Percentiles rank a stretch among this genome's conserved stretches.
Evolutionary conservation across 305 asterid genomes (phyloP).

Genomic region (Fraxinus latifolia): DNA sequence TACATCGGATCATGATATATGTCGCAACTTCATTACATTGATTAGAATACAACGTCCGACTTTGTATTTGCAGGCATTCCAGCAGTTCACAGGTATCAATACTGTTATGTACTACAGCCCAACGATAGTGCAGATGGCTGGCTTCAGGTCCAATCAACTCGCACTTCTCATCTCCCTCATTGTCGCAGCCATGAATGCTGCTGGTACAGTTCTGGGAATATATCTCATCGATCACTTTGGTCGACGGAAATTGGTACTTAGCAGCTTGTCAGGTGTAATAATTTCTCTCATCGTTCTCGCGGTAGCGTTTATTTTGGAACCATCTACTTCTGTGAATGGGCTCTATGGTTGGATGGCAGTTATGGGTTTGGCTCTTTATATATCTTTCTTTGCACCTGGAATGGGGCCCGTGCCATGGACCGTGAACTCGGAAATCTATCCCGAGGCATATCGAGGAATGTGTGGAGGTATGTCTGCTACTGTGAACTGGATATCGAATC

Average conservation of each 20-base stretch:
- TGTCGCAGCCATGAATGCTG: slow-evolving; percentile 68
- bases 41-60: background rate
- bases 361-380: slow-evolving; percentile 66
- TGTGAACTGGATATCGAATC: slow-evolving; percentile 85
- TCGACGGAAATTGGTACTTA: slow-evolving; percentile 67
- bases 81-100: slow-evolving; percentile 86
- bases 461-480: slow-evolving; percentile 98
- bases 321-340: slow-evolving; percentile 30
- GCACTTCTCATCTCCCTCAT: slow-evolving; percentile 87
- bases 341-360: slow-evolving; percentile 78
- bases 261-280: slow-evolving; percentile 74
- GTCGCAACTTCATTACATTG: background rate
- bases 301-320: slow-evolving; percentile 47
- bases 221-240: slow-evolving; percentile 77
- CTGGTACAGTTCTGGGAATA: slow-evolving; percentile 77
- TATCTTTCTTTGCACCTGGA: slow-evolving; percentile 79
- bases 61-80: slow-evolving; percentile 70
- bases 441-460: slow-evolving; percentile 69
- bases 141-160: slow-evolving; percentile 69
- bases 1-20: background rate
- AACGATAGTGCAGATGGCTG: slow-evolving; percentile 96
- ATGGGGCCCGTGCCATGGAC: slow-evolving; percentile 98
- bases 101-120: slow-evolving; percentile 95
- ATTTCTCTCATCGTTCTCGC: slow-evolving; percentile 58
- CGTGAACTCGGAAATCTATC: slow-evolving; percentile 86